phyloP scores from a whole-genome alignment of 345 rosid genomes.

The Mallotus nudiflorus region DNA sequence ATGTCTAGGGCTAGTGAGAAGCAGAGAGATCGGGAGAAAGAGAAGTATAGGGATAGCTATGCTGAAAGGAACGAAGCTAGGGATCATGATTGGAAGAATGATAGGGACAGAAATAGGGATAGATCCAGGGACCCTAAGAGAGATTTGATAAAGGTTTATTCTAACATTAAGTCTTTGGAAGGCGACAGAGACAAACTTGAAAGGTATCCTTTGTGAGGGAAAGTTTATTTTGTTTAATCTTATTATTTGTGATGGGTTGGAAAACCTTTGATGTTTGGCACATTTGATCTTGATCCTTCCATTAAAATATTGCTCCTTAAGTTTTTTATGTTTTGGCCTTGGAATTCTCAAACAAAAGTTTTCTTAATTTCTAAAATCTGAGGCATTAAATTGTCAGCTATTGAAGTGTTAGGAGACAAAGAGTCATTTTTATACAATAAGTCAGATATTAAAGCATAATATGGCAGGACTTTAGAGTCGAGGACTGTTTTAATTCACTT shows the following conservation, averaged over 20 bases:
- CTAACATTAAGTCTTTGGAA: conserved; percentile 37
- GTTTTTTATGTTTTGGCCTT: too few relatives aligned
- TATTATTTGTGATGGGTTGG: background rate
- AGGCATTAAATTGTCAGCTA: too few relatives aligned
- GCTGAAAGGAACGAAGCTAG: conserved; percentile 36
- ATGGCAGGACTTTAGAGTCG: too few relatives aligned
- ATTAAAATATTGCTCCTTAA: too few relatives aligned
- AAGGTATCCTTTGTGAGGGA: conserved; percentile 40
- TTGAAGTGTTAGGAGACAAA: too few relatives aligned
- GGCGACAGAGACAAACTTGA: conserved; percentile 29
- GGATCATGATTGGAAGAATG: conserved; percentile 23
- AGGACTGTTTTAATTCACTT: too few relatives aligned
- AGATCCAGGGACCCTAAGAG: conserved; percentile 44
- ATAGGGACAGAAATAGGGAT: conserved; percentile 41
- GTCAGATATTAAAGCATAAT: too few relatives aligned
- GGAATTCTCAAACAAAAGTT: too few relatives aligned
- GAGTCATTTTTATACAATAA: too few relatives aligned
- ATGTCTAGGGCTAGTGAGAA: conserved; percentile 36
- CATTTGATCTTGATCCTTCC: too few relatives aligned
- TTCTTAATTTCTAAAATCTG: too few relatives aligned
- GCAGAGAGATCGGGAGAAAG: conserved; percentile 41
- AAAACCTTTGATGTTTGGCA: too few relatives aligned
- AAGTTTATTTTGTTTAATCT: conserved; percentile 3
- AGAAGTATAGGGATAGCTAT: conserved; percentile 27
- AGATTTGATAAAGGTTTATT: conserved; percentile 32